Evolutionary conservation across 1,139 yeast species (phyloP).

Genomic region (Zygosaccharomyces sapae): DNA sequence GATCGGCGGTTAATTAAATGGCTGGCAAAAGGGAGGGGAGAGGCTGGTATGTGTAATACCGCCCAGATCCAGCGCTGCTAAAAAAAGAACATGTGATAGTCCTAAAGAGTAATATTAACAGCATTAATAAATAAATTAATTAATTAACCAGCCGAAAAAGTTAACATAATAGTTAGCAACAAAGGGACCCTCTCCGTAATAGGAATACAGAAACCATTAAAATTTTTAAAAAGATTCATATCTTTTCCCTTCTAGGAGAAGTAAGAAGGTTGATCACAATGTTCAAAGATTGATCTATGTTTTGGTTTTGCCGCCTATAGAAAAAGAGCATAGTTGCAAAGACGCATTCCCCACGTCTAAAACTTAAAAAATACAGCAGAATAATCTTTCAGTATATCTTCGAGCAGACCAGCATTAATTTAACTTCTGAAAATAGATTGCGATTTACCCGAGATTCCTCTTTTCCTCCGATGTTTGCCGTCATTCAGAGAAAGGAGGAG

Average conservation of each 20-base stretch:
- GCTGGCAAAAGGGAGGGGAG: conserved; percentile 3
- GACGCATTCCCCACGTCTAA: conserved; percentile 5
- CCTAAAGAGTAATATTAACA: not conserved
- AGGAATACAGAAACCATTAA: not conserved
- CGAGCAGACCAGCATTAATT: conserved; percentile 1
- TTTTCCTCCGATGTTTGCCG: not conserved
- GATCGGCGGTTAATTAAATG: conserved; percentile 5
- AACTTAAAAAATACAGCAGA: not conserved
- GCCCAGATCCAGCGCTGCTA: conserved; percentile 1
- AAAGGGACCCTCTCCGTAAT: not conserved
- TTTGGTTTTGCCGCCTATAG: not conserved
- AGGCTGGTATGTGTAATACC: not conserved
- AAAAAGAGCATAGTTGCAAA: not conserved
- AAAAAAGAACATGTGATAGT: not conserved
- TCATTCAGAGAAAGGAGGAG: not conserved
- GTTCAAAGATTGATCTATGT: not conserved
- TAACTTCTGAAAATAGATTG: not conserved
- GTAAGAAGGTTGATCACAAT: conserved; percentile 1
- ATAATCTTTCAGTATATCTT: not conserved
- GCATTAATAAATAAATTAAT: not conserved
- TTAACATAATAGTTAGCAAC: not conserved
- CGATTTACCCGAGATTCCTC: not conserved
- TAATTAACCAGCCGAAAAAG: not conserved
- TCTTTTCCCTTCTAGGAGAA: not conserved
- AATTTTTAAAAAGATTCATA: not conserved